A percentile compares a stretch with the other conserved stretches of the same genome.
These are phyloP conservation scores for Trichosanthes truncata DNA, from an alignment of 306 rosid species.

Conservation along the genomic window DNA sequence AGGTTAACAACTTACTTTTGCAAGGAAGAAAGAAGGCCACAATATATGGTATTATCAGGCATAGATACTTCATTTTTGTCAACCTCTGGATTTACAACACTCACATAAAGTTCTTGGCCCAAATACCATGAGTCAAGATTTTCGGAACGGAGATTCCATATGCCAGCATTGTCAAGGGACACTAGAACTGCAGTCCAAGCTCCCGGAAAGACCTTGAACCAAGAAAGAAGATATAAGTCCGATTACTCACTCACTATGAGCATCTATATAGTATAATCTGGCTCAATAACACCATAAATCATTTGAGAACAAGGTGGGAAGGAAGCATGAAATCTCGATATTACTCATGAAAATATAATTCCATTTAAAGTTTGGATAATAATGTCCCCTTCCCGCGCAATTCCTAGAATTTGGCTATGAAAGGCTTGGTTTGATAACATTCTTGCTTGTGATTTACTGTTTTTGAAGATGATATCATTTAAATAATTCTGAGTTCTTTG, in stretches of 20 bases:
- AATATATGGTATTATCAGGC: conserved; percentile 65
- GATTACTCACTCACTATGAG: not conserved
- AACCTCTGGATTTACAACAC: conserved; percentile 52
- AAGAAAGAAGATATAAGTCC: conserved; percentile 1
- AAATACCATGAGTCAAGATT: conserved; percentile 86
- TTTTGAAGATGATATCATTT: not conserved
- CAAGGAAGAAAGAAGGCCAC: conserved; percentile 76
- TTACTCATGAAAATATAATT: not conserved
- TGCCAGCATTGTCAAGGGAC: conserved; percentile 79
- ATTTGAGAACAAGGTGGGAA: not conserved
- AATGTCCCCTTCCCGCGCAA: not conserved
- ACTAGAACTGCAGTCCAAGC: conserved; percentile 95
- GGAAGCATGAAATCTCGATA: not conserved
- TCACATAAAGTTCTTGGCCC: conserved; percentile 77
- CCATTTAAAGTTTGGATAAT: not conserved
- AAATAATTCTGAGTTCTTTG: not conserved
- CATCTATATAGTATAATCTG: not conserved
- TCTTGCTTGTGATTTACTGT: not conserved
- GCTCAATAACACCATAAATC: not conserved
- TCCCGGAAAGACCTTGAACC: conserved; percentile 71
- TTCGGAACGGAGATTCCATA: conserved; percentile 84
- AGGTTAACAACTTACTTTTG: conserved; percentile 53
- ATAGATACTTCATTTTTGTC: conserved; percentile 36
- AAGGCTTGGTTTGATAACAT: not conserved
- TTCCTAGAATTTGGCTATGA: not conserved